These are phyloP conservation scores for Aegilops umbellulata DNA, from an alignment of 176 grass and related monocot genomes.

Conservation along the genomic window DNA sequence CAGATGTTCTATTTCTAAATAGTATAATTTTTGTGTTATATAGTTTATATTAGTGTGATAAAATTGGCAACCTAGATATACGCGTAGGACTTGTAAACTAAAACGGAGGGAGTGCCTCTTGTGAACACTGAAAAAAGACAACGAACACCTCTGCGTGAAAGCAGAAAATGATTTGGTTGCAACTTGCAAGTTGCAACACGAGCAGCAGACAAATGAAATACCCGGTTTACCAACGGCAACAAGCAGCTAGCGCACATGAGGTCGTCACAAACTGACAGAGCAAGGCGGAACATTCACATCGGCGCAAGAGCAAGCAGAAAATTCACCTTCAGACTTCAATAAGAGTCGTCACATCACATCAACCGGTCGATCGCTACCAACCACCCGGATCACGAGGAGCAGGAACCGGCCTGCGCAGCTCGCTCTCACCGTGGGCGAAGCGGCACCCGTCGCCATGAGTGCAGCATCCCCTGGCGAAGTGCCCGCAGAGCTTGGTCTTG, in stretches of 20 bases:
- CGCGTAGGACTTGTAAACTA: too few relatives aligned
- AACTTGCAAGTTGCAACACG: too few relatives aligned
- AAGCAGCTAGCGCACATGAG: neutral
- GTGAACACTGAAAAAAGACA: too few relatives aligned
- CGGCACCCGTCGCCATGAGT: constrained; percentile 60
- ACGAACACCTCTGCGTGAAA: too few relatives aligned
- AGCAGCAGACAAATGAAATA: too few relatives aligned
- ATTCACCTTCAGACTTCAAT: neutral
- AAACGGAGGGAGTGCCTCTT: too few relatives aligned
- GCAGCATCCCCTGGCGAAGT: constrained; percentile 59
- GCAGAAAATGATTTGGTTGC: too few relatives aligned
- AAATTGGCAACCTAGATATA: too few relatives aligned
- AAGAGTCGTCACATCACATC: neutral
- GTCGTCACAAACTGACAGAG: too few relatives aligned
- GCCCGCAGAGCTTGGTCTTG: constrained; percentile 82
- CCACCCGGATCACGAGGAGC: constrained; percentile 6
- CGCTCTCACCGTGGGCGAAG: constrained; percentile 57
- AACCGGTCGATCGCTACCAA: neutral
- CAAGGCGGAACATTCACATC: neutral
- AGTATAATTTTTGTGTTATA: too few relatives aligned
- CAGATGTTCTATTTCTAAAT: too few relatives aligned
- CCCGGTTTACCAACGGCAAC: neutral
- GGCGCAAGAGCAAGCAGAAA: constrained; percentile 16
- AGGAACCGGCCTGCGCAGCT: constrained; percentile 46
- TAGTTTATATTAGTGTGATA: too few relatives aligned